These are phyloP conservation scores for Chimonanthus salicifolius DNA, from an alignment of 164 flowering plant species.

Conservation along the genomic window DNA sequence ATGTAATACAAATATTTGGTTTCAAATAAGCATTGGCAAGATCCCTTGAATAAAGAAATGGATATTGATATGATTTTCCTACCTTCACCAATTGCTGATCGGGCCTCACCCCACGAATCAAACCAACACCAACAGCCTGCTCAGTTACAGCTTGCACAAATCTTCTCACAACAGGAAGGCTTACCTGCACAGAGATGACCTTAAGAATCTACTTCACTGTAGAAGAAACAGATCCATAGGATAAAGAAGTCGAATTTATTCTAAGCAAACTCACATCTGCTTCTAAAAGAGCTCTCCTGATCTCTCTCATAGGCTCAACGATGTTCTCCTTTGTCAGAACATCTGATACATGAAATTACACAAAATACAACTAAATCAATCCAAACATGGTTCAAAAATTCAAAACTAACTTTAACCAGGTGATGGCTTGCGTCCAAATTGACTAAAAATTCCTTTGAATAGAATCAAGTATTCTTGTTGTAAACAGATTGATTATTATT, in stretches of 20 bases:
- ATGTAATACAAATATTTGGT: background rate
- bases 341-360: constrained; percentile 39
- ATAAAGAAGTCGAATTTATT: background rate
- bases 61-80: background rate
- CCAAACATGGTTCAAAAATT: background rate
- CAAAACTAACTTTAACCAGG: background rate
- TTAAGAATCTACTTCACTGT: background rate
- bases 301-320: constrained; percentile 94
- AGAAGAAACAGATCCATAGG: background rate
- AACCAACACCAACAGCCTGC: constrained; percentile 85
- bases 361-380: background rate
- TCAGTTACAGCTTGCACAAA: constrained; percentile 90
- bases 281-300: constrained; percentile 93
- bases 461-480: background rate
- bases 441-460: background rate
- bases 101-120: constrained; percentile 85
- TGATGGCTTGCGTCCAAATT: background rate
- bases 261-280: constrained; percentile 69
- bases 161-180: constrained; percentile 93
- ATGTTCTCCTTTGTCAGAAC: constrained; percentile 92
- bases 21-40: background rate
- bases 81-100: constrained; percentile 98
- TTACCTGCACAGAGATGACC: constrained; percentile 49
- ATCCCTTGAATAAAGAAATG: background rate
- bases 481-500: background rate